These are phyloP conservation scores for Alternaria sp. DNA, from an alignment of 2,329 filamentous ascomycete species.

Conservation along the genomic window DNA sequence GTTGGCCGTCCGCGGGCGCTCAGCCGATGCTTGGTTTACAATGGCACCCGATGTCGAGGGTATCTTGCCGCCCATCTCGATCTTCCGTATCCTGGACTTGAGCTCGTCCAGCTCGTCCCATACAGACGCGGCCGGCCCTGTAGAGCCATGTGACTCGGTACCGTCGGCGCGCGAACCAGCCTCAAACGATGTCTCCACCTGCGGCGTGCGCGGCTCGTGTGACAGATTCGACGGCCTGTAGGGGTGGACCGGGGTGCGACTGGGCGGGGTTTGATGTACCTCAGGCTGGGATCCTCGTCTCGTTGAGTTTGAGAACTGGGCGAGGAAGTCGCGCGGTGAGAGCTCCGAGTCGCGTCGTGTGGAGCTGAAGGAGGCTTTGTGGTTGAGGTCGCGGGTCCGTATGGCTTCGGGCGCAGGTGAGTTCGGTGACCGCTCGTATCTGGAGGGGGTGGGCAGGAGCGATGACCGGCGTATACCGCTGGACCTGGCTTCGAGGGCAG, in stretches of 20 bases:
- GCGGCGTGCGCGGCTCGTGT: constrained; percentile 34
- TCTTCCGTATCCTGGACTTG: constrained; percentile 87
- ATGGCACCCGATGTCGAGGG: constrained; percentile 82
- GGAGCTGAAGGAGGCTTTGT: constrained; percentile 37
- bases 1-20: constrained; percentile 87
- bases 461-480: constrained; percentile 39
- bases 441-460: constrained; percentile 37
- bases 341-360: constrained; percentile 35
- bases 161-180: constrained; percentile 40
- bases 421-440: constrained; percentile 34
- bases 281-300: constrained; percentile 44
- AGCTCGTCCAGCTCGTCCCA: constrained; percentile 98
- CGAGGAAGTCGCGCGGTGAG: constrained; percentile 44
- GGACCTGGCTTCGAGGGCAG: constrained; percentile 32
- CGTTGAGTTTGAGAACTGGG: constrained; percentile 31
- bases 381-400: constrained; percentile 38
- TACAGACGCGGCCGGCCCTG: constrained; percentile 86
- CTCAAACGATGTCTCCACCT: constrained; percentile 35
- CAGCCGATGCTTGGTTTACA: constrained; percentile 67
- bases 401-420: constrained; percentile 33
- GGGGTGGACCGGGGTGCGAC: constrained; percentile 37
- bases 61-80: constrained; percentile 88
- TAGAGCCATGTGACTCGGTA: constrained; percentile 87
- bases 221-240: constrained; percentile 46
- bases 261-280: constrained; percentile 39